These are phyloP conservation scores for Wickerhamiella allomyrinae DNA, from an alignment of 805 yeast species.

Conservation along the genomic window DNA sequence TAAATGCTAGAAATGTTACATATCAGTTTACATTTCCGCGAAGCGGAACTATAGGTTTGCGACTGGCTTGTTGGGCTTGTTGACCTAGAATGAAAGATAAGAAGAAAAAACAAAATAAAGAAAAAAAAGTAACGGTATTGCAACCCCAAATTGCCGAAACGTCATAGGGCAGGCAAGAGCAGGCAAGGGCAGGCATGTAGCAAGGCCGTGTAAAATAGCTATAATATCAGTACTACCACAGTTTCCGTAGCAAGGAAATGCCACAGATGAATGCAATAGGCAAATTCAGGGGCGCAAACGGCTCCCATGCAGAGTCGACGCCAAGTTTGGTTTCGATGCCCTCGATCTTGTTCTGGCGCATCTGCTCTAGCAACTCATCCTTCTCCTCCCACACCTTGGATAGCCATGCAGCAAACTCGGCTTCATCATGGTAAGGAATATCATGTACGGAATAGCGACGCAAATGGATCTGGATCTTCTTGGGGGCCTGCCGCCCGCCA, in stretches of 20 bases:
- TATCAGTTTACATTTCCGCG: too few relatives aligned
- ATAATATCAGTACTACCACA: too few relatives aligned
- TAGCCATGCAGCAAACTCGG: slow-evolving; percentile 62
- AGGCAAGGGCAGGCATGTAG: too few relatives aligned
- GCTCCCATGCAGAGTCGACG: slow-evolving; percentile 18
- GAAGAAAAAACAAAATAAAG: too few relatives aligned
- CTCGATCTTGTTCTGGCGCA: slow-evolving; percentile 32
- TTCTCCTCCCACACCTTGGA: slow-evolving; percentile 60
- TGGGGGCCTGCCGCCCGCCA: slow-evolving; percentile 60
- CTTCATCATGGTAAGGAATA: slow-evolving; percentile 47
- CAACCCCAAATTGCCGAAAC: too few relatives aligned
- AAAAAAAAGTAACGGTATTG: too few relatives aligned
- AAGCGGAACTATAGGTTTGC: too few relatives aligned
- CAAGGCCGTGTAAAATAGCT: too few relatives aligned
- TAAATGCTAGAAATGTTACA: too few relatives aligned
- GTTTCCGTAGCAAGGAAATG: slow-evolving; percentile 7
- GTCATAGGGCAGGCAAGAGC: too few relatives aligned
- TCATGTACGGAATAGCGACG: slow-evolving; percentile 42
- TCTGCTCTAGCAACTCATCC: slow-evolving; percentile 55
- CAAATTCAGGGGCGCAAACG: slow-evolving; percentile 24
- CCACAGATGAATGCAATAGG: slow-evolving; percentile 20
- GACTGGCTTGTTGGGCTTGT: too few relatives aligned
- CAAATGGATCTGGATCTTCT: slow-evolving; percentile 47
- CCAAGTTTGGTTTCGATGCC: slow-evolving; percentile 15
- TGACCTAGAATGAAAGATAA: too few relatives aligned